Evolutionary conservation across 257 asterid species (phyloP).

Genomic region (Jacaranda mimosifolia): DNA sequence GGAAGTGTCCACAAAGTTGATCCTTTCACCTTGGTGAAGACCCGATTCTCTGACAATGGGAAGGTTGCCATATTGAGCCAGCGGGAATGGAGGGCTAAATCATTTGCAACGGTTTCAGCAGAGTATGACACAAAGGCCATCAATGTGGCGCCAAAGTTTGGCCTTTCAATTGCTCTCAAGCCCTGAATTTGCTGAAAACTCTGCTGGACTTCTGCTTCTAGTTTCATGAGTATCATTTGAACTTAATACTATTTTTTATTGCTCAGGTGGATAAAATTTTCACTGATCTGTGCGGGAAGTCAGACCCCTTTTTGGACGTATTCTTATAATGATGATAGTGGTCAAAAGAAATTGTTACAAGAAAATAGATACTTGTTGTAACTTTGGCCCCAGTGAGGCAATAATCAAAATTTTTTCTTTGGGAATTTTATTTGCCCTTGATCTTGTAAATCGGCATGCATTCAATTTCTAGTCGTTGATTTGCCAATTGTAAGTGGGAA

Average conservation of each 20-base stretch:
- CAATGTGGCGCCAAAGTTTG: constrained; percentile 62
- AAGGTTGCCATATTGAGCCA: constrained; percentile 72
- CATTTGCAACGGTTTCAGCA: constrained; percentile 76
- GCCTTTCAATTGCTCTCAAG: constrained; percentile 76
- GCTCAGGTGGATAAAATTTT: constrained; percentile 39
- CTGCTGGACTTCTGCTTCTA: constrained; percentile 19
- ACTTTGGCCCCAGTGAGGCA: constrained; percentile 42
- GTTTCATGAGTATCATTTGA: constrained; percentile 35
- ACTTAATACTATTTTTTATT: constrained; percentile 27
- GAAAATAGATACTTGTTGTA: constrained; percentile 44
- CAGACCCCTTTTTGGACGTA: constrained; percentile 43
- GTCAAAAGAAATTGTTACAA: constrained; percentile 32
- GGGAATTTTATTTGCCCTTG: neutral
- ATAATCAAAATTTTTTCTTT: constrained; percentile 29
- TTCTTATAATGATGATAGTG: constrained; percentile 44
- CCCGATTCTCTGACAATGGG: constrained; percentile 76
- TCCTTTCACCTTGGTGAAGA: constrained; percentile 65
- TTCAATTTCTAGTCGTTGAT: neutral
- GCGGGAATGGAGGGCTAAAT: constrained; percentile 87
- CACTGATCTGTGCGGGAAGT: constrained; percentile 32
- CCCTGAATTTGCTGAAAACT: constrained; percentile 58
- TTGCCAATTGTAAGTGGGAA: too few relatives aligned
- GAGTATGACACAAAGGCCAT: constrained; percentile 74
- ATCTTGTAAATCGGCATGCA: neutral
- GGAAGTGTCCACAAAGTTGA: constrained; percentile 73